Percentiles rank a stretch among this genome's conserved stretches.
These are phyloP conservation scores for Coniferiporia sulphurascens DNA, from an alignment of 1,284 basidiomycete species.

Conservation along the genomic window DNA sequence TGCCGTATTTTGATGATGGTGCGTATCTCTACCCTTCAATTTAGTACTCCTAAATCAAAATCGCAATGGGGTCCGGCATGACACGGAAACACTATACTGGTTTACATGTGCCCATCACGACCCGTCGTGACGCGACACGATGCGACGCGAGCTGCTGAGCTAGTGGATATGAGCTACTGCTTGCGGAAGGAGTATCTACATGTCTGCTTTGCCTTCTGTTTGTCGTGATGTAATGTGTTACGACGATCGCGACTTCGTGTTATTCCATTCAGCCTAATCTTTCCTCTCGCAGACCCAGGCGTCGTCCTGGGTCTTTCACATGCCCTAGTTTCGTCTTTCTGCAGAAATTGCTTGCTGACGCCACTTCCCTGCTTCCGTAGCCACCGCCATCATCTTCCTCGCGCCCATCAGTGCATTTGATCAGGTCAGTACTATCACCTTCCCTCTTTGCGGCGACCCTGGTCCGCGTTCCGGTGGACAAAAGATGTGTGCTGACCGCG, in stretches of 20 bases:
- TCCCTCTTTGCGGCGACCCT: neutral
- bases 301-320: too few relatives aligned
- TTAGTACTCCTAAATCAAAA: neutral
- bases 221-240: neutral
- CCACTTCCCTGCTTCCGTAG: conserved; percentile 29
- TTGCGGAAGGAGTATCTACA: neutral
- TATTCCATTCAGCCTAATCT: neutral
- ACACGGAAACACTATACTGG: neutral
- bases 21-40: conserved; percentile 24
- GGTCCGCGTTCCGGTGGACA: conserved; percentile 4
- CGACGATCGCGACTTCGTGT: neutral
- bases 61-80: neutral
- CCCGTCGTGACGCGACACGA: conserved; percentile 9
- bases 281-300: too few relatives aligned
- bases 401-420: conserved; percentile 81
- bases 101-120: neutral
- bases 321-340: neutral
- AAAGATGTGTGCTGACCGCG: neutral
- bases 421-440: conserved; percentile 45
- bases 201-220: neutral
- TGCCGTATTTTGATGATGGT: conserved; percentile 81
- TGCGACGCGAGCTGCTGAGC: neutral
- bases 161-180: neutral
- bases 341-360: neutral
- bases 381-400: conserved; percentile 69